phyloP scores from a whole-genome alignment of 2,329 filamentous ascomycete genomes.

The Hypoxylon sp. region DNA sequence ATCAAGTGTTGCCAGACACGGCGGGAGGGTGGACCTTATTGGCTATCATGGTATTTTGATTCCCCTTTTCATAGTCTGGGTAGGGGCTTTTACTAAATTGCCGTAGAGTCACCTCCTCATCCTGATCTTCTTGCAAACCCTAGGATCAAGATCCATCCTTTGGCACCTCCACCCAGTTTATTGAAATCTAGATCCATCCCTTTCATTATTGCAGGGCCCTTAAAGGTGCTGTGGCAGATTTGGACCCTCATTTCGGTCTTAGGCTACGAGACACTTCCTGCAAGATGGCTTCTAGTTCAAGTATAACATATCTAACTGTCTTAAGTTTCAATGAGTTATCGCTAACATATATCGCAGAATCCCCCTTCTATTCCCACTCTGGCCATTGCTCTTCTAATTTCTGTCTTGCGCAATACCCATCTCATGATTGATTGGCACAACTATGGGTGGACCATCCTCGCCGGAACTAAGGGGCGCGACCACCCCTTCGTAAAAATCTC shows the following conservation, averaged over 20 bases:
- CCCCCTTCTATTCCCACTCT: constrained; percentile 95
- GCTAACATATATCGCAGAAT: constrained; percentile 68
- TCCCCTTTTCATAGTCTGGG: neutral
- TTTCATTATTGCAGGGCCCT: constrained; percentile 82
- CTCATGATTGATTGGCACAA: constrained; percentile 99
- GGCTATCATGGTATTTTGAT: constrained; percentile 80
- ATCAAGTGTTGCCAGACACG: constrained; percentile 87
- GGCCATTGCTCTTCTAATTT: constrained; percentile 78
- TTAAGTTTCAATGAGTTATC: constrained; percentile 30
- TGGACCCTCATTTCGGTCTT: constrained; percentile 78
- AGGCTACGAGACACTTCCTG: constrained; percentile 78
- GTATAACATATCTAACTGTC: constrained; percentile 55
- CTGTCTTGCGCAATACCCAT: constrained; percentile 81
- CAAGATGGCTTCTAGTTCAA: constrained; percentile 88
- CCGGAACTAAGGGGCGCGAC: constrained; percentile 64
- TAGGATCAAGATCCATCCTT: constrained; percentile 77
- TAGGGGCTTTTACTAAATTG: constrained; percentile 31
- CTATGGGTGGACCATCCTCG: constrained; percentile 95
- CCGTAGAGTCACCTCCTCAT: constrained; percentile 80
- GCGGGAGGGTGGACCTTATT: constrained; percentile 84
- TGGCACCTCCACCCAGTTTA: constrained; percentile 75
- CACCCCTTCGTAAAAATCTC: constrained; percentile 85
- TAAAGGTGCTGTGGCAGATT: constrained; percentile 89
- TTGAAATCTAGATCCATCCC: constrained; percentile 78
- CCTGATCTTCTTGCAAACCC: constrained; percentile 79